Base-by-base conservation (phyloP, 1,139 yeast genomes). In the Suhomyces guaymorum region DNA sequence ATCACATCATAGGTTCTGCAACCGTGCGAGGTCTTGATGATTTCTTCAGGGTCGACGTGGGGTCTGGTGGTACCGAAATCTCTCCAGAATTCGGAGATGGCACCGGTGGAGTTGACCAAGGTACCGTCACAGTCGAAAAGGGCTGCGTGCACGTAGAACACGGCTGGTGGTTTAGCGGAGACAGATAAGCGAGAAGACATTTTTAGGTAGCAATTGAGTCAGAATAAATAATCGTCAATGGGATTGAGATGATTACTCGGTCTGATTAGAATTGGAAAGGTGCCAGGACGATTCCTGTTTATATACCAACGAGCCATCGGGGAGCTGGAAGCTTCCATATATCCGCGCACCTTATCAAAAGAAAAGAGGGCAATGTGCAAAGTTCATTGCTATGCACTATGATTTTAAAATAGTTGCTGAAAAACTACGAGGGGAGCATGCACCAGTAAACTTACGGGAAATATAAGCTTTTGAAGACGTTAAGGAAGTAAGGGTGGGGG, bases 101-200 rank as follows among this genome's bases (percentile, higher is more conserved):
- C 88, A 41, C 80, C 82, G 41, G 90, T 85, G 23, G 95, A 83
- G 55, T 82, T 79, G 55, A 86, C 86, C 54, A 86, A 69, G 20
- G 95, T 86, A 35, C 95, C 95, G 56, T 86, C 95, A 37, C 89
- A 79, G 59, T 86, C 95, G 57, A 86, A 85, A 46, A 84, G 73
- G 45, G 70, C 75, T 42, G 74, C 75, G 51, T 70, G 56, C 44
- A 68, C 65, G 56, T 65, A 59, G 44, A 70, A 70, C 39, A 61
- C 55, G 44, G 74, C 75, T 37, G 74, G 74, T 57, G 66, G 66
- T 54, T 66, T 64, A n/a, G 35, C 21, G n/a, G 33, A 20, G 7
- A 26, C 21, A 6, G 26, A 33, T 11, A 28, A 28, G 10, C 26
- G 28, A 11, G 31, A 22, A 4, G 31, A 27, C 31, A 32, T 22